phyloP scores from a whole-genome alignment of 2,329 filamentous ascomycete genomes.

The Cercospora sp. region DNA sequence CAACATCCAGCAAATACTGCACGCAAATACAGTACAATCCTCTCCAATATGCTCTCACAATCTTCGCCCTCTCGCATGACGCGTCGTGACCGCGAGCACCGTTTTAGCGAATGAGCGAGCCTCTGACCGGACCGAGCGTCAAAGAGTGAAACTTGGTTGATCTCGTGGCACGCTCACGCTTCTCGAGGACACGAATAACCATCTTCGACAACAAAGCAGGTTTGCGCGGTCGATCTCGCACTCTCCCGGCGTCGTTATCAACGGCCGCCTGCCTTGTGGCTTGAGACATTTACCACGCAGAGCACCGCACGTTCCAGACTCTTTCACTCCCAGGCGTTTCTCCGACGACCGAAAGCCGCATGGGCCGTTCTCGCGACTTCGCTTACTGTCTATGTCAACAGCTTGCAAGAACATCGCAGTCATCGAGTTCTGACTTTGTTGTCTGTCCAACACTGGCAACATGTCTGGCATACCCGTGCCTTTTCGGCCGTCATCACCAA shows the following conservation, averaged over 20 bases:
- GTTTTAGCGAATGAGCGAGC: constrained; percentile 4
- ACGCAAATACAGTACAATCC: not conserved
- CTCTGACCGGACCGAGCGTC: not conserved
- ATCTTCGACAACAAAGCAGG: not conserved
- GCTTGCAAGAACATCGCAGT: not conserved
- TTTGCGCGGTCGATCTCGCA: not conserved
- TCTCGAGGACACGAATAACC: not conserved
- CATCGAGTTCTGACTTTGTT: not conserved
- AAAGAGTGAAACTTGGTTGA: constrained; percentile 2
- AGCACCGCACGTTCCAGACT: not conserved
- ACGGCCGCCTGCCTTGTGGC: not conserved
- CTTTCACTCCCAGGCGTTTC: not conserved
- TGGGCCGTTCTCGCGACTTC: not conserved
- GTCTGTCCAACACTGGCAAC: not conserved
- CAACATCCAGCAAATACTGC: not conserved
- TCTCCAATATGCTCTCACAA: not conserved
- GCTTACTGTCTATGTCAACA: not conserved
- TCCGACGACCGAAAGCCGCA: not conserved
- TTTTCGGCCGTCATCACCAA: too few species aligned
- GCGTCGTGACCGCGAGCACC: not conserved
- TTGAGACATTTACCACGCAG: not conserved
- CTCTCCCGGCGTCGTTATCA: not conserved
- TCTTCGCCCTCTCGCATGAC: not conserved
- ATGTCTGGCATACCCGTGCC: not conserved
- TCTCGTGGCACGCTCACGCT: constrained; percentile 2